These are phyloP conservation scores for Acanthamoeba rhysodes DNA, from an alignment of 208 protist species.

Conservation along the genomic window DNA sequence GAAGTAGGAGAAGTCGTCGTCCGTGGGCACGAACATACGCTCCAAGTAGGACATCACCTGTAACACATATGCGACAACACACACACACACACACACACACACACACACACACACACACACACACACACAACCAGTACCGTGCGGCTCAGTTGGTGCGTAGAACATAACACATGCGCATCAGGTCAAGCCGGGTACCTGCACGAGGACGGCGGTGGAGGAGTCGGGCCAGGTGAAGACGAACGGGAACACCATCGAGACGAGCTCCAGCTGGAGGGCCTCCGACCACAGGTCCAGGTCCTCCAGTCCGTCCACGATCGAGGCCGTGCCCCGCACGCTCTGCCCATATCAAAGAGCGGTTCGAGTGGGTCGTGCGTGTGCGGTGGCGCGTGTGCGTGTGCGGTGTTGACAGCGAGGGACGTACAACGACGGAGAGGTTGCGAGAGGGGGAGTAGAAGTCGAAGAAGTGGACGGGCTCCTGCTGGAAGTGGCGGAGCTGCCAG, in stretches of 20 bases:
- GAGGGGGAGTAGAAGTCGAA: constrained; percentile 70
- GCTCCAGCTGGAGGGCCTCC: constrained; percentile 65
- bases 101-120: no score
- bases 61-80: no score
- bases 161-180: not conserved
- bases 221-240: constrained; percentile 69
- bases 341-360: not conserved
- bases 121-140: no score
- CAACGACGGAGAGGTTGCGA: constrained; percentile 71
- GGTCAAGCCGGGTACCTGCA: not conserved
- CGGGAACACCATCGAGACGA: constrained; percentile 63
- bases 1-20: constrained; percentile 68
- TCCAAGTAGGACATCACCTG: constrained; percentile 73
- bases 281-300: constrained; percentile 69
- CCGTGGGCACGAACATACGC: constrained; percentile 39
- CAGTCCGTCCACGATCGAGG: constrained; percentile 51
- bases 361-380: not conserved
- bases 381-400: no score
- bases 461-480: constrained; percentile 51
- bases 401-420: not conserved
- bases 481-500: constrained; percentile 41
- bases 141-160: no score
- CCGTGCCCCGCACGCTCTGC: constrained; percentile 57
- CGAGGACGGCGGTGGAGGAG: constrained; percentile 48
- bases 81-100: no score